These are phyloP conservation scores for Trichophyton simii DNA, from an alignment of 2,329 filamentous ascomycete species.

Conservation along the genomic window DNA sequence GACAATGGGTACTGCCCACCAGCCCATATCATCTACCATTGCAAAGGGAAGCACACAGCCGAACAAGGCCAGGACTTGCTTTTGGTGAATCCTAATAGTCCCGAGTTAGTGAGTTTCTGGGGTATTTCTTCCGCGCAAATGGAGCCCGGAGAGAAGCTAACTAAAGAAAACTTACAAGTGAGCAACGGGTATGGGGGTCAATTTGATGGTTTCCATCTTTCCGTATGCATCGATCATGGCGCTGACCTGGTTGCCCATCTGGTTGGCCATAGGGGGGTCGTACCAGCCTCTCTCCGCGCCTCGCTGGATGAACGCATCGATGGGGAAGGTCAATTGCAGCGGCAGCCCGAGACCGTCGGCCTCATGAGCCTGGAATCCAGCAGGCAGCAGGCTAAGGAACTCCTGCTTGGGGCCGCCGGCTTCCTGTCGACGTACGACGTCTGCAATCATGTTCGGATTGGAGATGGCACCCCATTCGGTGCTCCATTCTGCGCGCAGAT, in stretches of 20 bases:
- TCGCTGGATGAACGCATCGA: constrained; percentile 49
- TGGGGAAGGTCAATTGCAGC: constrained; percentile 47
- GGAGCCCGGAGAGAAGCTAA: background rate
- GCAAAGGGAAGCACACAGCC: constrained; percentile 50
- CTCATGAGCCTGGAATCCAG: constrained; percentile 42
- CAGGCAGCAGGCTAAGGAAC: constrained; percentile 40
- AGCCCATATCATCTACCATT: constrained; percentile 50
- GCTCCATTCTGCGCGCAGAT: constrained; percentile 51
- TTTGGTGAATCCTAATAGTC: constrained; percentile 45
- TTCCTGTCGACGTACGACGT: constrained; percentile 11
- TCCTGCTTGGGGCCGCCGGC: constrained; percentile 32
- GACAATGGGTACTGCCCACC: constrained; percentile 49
- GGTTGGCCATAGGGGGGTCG: constrained; percentile 45
- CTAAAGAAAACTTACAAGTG: constrained; percentile 34
- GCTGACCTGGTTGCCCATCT: constrained; percentile 48
- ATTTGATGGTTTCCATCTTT: constrained; percentile 51
- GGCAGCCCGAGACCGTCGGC: constrained; percentile 48
- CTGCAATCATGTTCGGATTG: constrained; percentile 1
- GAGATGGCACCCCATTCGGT: constrained; percentile 12
- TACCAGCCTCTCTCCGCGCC: constrained; percentile 47
- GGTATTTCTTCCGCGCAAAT: too few species aligned
- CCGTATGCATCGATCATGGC: constrained; percentile 47
- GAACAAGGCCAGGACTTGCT: constrained; percentile 51
- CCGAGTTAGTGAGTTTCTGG: constrained; percentile 1
- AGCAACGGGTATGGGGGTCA: constrained; percentile 53